Evolutionary conservation across 805 yeast genomes (phyloP).

Genomic region (Starmera quercuum): DNA sequence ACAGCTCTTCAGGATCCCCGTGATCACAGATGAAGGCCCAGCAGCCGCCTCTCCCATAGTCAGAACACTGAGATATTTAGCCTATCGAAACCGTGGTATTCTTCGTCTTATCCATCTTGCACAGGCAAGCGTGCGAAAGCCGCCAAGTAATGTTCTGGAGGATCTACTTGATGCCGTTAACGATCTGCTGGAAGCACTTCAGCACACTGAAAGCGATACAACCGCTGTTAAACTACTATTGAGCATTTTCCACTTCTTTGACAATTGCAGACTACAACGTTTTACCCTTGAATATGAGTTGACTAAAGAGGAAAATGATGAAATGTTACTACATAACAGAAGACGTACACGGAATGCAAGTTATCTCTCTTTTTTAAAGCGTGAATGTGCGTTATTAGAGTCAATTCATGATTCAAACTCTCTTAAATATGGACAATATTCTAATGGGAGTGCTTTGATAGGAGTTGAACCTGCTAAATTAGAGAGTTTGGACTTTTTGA

Average conservation of each 20-base stretch:
- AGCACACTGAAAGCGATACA: conserved; percentile 63
- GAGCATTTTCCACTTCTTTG: conserved; percentile 43
- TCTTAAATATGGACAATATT: not conserved
- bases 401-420: not conserved
- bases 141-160: conserved; percentile 1
- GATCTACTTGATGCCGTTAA: conserved; percentile 32
- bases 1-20: conserved; percentile 59
- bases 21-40: conserved; percentile 42
- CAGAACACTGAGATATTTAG: conserved; percentile 65
- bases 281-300: conserved; percentile 53
- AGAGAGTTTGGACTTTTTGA: conserved; percentile 7
- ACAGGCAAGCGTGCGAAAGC: conserved; percentile 4
- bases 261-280: conserved; percentile 41
- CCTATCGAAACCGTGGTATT: conserved; percentile 76
- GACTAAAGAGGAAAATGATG: conserved; percentile 38
- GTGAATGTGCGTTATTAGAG: conserved; percentile 6
- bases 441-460: not conserved
- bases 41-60: conserved; percentile 52
- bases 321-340: conserved; percentile 14
- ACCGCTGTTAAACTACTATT: conserved; percentile 41
- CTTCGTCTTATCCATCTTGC: conserved; percentile 40
- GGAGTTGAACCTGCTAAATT: not conserved
- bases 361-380: conserved; percentile 5
- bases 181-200: conserved; percentile 57
- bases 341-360: conserved; percentile 13